Conservation (phyloP, 805 yeast genomes). For the Saturnispora sekii region DNA sequence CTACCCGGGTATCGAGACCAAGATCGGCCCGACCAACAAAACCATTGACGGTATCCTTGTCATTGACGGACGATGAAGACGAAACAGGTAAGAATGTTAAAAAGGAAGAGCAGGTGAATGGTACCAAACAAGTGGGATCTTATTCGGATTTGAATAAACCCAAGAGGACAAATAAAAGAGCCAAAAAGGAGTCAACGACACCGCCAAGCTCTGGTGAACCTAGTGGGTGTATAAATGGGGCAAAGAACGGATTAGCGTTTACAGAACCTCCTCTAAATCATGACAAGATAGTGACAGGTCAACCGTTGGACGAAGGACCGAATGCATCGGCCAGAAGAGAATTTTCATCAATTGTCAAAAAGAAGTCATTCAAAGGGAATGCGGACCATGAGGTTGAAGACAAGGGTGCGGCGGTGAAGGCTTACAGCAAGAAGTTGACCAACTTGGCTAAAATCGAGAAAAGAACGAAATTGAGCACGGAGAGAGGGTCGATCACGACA, state of each 20-base stretch:
- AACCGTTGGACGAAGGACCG: conserved; percentile 64
- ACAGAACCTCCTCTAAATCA: conserved; percentile 50
- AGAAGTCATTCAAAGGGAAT: not conserved
- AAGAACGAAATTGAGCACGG: conserved; percentile 11
- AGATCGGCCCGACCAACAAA: conserved; percentile 4
- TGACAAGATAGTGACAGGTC: conserved; percentile 60
- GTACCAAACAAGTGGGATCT: not conserved
- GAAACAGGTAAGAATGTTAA: not conserved
- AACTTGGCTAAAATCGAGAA: conserved; percentile 5
- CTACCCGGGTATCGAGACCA: conserved; percentile 2
- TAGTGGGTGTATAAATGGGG: not conserved
- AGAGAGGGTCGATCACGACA: conserved; percentile 5
- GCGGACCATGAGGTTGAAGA: conserved; percentile 7
- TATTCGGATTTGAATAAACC: not conserved
- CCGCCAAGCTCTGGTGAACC: not conserved
- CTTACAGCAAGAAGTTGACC: conserved; percentile 18
- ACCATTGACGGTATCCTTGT: not conserved
- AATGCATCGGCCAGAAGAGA: conserved; percentile 48
- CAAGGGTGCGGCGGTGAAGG: conserved; percentile 9
- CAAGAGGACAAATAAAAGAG: not conserved
- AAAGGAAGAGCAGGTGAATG: not conserved
- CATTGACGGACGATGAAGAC: conserved; percentile 3
- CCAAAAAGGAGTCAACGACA: not conserved
- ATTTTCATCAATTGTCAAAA: conserved; percentile 20
- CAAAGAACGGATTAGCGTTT: conserved; percentile 21